Evolutionary conservation across 106 monocot species (phyloP).

Genomic region (Apostasia ramifera): DNA sequence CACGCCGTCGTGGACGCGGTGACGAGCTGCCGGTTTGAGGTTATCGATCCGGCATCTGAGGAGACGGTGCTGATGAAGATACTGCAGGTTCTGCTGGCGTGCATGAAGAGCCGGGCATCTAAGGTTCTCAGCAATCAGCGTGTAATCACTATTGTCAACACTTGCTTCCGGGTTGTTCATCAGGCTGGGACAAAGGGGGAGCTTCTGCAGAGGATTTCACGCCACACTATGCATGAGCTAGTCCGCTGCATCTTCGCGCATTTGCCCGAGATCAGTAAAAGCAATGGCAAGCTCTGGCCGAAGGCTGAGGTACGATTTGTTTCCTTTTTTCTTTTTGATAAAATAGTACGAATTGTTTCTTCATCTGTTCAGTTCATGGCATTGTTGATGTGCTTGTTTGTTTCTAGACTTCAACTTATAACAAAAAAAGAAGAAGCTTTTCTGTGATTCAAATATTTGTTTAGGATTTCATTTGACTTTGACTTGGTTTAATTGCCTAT

Average conservation of each 20-base stretch:
- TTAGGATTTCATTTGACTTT: not conserved
- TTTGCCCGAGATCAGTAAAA: slow-evolving; percentile 32
- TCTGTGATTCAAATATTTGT: not conserved
- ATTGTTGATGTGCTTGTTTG: not conserved
- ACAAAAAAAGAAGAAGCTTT: not conserved
- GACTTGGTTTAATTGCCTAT: not conserved
- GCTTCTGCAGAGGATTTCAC: slow-evolving; percentile 76
- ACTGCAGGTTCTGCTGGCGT: slow-evolving; percentile 77
- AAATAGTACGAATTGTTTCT: not conserved
- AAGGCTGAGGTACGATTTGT: slow-evolving; percentile 29
- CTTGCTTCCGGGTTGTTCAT: slow-evolving; percentile 90
- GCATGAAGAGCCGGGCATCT: slow-evolving; percentile 59
- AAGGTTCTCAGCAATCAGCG: slow-evolving; percentile 58
- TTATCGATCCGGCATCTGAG: slow-evolving; percentile 85
- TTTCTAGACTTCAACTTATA: not conserved
- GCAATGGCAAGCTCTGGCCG: slow-evolving; percentile 9
- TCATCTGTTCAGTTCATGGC: too few relatives aligned
- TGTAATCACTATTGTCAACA: slow-evolving; percentile 76
- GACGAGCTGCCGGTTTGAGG: slow-evolving; percentile 83
- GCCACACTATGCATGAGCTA: slow-evolving; percentile 87
- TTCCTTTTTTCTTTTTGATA: not conserved
- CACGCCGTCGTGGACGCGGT: slow-evolving; percentile 61
- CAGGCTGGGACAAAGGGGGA: slow-evolving; percentile 91
- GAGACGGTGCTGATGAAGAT: slow-evolving; percentile 87
- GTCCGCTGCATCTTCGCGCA: slow-evolving; percentile 57